Evolutionary conservation across 177 flowering plant genomes (phyloP).

Genomic region (Vitis hybrid): DNA sequence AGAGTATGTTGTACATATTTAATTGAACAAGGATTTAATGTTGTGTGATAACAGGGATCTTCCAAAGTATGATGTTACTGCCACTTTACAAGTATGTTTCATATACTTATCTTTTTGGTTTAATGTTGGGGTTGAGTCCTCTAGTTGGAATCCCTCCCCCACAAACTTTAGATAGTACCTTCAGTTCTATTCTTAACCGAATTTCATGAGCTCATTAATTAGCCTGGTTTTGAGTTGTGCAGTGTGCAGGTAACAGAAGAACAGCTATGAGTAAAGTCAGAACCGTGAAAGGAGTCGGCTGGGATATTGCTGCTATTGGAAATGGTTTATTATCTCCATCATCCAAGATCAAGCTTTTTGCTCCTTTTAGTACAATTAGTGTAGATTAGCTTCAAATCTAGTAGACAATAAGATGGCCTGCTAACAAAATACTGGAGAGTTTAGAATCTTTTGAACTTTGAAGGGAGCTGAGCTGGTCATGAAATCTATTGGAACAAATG

Average conservation of each 20-base stretch:
- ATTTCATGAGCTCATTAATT: background rate
- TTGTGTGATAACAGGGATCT: conserved; percentile 57
- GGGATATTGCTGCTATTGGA: conserved; percentile 94
- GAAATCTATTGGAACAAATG: too few species aligned
- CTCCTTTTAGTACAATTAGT: background rate
- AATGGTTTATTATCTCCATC: conserved; percentile 61
- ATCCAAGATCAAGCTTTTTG: background rate
- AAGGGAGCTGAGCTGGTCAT: too few species aligned
- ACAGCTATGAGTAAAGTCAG: conserved; percentile 90
- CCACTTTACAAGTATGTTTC: conserved; percentile 78
- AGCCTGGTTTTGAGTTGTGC: conserved; percentile 14
- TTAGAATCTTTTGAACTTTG: too few species aligned
- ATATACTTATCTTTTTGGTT: background rate
- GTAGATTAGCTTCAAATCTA: background rate
- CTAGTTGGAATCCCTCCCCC: background rate
- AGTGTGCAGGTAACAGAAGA: conserved; percentile 99
- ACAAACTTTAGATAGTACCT: background rate
- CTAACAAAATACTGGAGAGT: background rate
- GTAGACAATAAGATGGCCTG: background rate
- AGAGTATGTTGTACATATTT: background rate
- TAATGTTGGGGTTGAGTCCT: background rate
- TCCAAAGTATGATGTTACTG: conserved; percentile 83
- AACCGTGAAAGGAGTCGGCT: conserved; percentile 93
- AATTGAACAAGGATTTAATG: conserved; percentile 7
- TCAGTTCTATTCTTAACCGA: background rate